Evolutionary conservation across 352 stramenopile genomes (phyloP).

Genomic region (Plasmopara muralis): DNA sequence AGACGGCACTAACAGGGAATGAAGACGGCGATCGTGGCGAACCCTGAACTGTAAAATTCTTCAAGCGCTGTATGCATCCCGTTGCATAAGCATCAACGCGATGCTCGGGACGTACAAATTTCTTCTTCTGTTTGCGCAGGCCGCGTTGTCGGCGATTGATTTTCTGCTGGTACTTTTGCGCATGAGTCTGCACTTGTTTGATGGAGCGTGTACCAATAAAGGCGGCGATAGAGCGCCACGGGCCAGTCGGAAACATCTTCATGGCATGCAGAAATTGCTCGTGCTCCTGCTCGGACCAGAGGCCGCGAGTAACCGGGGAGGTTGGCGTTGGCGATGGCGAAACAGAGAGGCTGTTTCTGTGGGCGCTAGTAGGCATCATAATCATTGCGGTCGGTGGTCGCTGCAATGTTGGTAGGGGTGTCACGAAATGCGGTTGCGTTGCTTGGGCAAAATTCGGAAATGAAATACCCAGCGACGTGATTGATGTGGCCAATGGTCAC

Average conservation of each 20-base stretch:
- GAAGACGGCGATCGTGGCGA: constrained; percentile 39
- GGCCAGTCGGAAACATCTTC: constrained; percentile 68
- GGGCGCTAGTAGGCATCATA: constrained; percentile 26
- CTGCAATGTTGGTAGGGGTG: constrained; percentile 12
- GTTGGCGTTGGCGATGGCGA: constrained; percentile 16
- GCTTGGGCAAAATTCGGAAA: constrained; percentile 32
- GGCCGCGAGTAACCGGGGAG: constrained; percentile 45
- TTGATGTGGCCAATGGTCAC: constrained; percentile 15
- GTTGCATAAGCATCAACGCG: constrained; percentile 57
- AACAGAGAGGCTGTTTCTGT: constrained; percentile 15
- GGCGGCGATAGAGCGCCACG: constrained; percentile 67
- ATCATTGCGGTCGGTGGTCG: constrained; percentile 12
- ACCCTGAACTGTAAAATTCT: constrained; percentile 31
- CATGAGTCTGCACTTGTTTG: constrained; percentile 80
- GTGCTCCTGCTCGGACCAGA: constrained; percentile 74
- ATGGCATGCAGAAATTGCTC: constrained; percentile 79
- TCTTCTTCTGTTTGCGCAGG: constrained; percentile 82
- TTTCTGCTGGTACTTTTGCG: constrained; percentile 85
- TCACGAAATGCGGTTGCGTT: constrained; percentile 16
- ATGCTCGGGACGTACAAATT: constrained; percentile 65
- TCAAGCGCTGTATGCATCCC: constrained; percentile 57
- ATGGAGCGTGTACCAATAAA: constrained; percentile 74
- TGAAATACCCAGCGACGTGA: constrained; percentile 28
- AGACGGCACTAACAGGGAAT: constrained; percentile 19
- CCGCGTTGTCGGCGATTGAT: constrained; percentile 71